Evolutionary conservation across 169 alveolate species (phyloP).

Genomic region (Plasmodium relictum): DNA sequence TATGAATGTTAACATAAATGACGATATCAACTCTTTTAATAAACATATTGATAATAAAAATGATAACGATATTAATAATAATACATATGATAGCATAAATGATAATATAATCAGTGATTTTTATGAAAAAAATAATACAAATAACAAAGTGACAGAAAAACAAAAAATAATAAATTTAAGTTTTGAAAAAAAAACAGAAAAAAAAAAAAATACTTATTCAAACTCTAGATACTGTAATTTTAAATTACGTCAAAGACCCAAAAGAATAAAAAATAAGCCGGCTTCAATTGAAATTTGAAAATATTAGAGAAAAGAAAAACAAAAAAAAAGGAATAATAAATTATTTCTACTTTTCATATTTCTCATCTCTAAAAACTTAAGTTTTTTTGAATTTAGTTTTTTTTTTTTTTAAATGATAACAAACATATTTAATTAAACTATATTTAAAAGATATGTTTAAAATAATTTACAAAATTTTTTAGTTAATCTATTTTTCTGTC

Average conservation of each 20-base stretch:
- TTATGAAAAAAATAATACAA: neutral
- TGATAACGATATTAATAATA: neutral
- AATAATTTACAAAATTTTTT: too few species aligned
- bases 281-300: neutral
- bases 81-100: too few species aligned
- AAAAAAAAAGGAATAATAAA: neutral
- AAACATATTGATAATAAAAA: neutral
- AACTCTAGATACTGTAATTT: conserved; percentile 62
- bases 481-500: too few species aligned
- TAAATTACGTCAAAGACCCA: conserved; percentile 74
- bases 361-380: too few species aligned
- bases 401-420: too few species aligned
- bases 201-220: conserved; percentile 34
- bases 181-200: conserved; percentile 54
- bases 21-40: neutral
- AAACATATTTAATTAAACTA: too few species aligned
- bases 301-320: neutral
- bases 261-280: conserved; percentile 48
- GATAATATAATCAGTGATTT: neutral
- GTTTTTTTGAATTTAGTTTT: neutral
- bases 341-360: too few species aligned
- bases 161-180: conserved; percentile 28
- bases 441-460: too few species aligned
- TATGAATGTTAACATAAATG: neutral
- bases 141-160: conserved; percentile 22